phyloP scores from a whole-genome alignment of 2,329 filamentous ascomycete genomes.

The Acarospora socialis region DNA sequence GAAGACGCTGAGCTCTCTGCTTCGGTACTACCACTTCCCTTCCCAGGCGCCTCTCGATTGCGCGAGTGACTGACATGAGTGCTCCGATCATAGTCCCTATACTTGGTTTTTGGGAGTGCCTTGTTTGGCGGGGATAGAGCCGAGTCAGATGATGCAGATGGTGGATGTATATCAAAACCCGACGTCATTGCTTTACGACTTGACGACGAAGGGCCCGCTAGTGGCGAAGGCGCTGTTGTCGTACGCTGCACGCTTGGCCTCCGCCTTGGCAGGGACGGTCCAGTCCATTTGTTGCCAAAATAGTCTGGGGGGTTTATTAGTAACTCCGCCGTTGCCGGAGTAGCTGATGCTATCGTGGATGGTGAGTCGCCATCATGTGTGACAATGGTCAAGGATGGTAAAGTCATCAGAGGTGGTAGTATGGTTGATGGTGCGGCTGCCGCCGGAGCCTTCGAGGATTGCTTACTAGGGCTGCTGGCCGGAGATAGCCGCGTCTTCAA shows the following conservation, averaged over 20 bases:
- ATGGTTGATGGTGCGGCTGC: slow-evolving; percentile 3
- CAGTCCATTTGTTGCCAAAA: slow-evolving; percentile 19
- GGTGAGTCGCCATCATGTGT: slow-evolving; percentile 25
- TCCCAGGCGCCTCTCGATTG: slow-evolving; percentile 11
- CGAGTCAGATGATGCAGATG: slow-evolving; percentile 3
- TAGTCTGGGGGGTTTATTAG: slow-evolving; percentile 23
- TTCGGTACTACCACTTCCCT: slow-evolving; percentile 13
- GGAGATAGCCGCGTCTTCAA: slow-evolving; percentile 10
- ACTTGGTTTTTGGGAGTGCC: slow-evolving; percentile 1
- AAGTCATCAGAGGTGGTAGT: slow-evolving; percentile 11
- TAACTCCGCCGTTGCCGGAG: slow-evolving; percentile 22
- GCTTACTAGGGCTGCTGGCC: slow-evolving; percentile 7
- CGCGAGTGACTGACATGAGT: slow-evolving; percentile 10
- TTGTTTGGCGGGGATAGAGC: slow-evolving; percentile 9
- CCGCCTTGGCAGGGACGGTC: slow-evolving; percentile 7
- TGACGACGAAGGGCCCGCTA: slow-evolving; percentile 3
- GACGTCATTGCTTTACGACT: slow-evolving; percentile 2
- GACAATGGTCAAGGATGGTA: slow-evolving; percentile 21
- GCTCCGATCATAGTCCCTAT: slow-evolving; percentile 7
- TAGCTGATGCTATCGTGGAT: slow-evolving; percentile 18
- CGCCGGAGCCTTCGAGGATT: slow-evolving; percentile 2
- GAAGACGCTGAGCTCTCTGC: slow-evolving; percentile 18
- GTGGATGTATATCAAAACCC: not conserved
- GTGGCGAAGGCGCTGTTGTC: slow-evolving; percentile 4
- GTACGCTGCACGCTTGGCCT: slow-evolving; percentile 4